Evolutionary conservation across 306 rosid species (phyloP), one percentile per base, ranked within the genome.

Genomic region (Sphenostylis stenocarpa): DNA sequence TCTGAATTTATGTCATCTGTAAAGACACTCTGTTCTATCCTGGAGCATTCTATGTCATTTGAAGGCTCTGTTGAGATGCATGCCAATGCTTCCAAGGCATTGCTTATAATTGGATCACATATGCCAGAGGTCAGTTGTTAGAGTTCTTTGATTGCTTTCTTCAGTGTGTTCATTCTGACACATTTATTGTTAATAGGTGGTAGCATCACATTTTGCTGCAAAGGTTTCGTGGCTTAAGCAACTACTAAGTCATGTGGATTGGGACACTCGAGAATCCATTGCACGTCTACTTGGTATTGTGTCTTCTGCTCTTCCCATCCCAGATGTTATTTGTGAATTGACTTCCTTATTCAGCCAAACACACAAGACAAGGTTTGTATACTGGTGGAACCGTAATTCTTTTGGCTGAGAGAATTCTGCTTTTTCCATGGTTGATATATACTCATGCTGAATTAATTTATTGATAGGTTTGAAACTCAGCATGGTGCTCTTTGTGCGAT

Each of bases 221-320:
- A 91, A 86, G 85, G 77, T 88, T 82, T 87, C 92, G 51, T 92
- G 97, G 97, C 84, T 94, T 78, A 92, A 89, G 87, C 88, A 85
- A 82, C 81, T 92, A 55, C 84, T 92, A 41, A 86, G 86, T 88
- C 98, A 94, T 61, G 85, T 94, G 79, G 96, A 94, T 76, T 73
- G 88, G 87, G 91, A 92, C 78, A 90, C 97, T 60, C 98, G 97
- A 77, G 97, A 94, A 88, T 88, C 95, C 73, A 87, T 88, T 44
- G 97, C 98, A 76, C 91, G 96, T 28, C 76, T 94, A 88, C 96
- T 94, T 81, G 98, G 98, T 77, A 84, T 94, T 56, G 95, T 91
- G 73, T 90, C 98, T 76, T 92, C 92, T 77, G 85, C 87, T 78
- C 92, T 92, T 73, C 84, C 93, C 24, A 77, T 72, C 53, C 77